Evolutionary conservation across 2,329 filamentous ascomycete genomes (phyloP).

Genomic region (Stemphylium vesicarium): DNA sequence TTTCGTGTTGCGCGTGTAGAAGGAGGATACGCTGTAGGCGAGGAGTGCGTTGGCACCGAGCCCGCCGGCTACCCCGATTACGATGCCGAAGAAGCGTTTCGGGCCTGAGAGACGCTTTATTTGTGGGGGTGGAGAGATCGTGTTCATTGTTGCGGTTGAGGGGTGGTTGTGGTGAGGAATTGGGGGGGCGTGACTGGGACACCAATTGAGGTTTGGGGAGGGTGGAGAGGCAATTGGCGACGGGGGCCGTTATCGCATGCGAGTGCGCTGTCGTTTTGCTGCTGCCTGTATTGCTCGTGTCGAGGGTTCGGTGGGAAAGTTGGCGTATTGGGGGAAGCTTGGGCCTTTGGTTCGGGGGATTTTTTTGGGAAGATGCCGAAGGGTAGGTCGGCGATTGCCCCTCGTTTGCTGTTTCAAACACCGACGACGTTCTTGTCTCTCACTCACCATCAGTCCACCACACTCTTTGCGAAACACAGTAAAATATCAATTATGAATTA

Average conservation of each 20-base stretch:
- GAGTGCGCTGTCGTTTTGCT: not conserved
- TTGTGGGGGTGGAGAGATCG: constrained; percentile 41
- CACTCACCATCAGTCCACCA: not conserved
- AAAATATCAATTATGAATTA: too few relatives aligned
- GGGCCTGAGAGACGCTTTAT: constrained; percentile 38
- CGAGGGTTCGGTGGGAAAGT: constrained; percentile 9
- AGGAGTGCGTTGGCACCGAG: constrained; percentile 37
- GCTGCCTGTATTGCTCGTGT: constrained; percentile 4
- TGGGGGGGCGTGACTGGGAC: not conserved
- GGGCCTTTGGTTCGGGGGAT: constrained; percentile 17
- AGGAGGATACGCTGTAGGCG: constrained; percentile 44
- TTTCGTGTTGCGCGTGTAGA: constrained; percentile 45
- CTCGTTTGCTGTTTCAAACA: not conserved
- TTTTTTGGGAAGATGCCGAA: constrained; percentile 16
- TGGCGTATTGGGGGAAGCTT: constrained; percentile 20
- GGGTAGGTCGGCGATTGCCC: constrained; percentile 2
- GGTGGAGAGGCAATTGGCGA: not conserved
- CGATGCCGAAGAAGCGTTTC: constrained; percentile 40
- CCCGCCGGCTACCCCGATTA: constrained; percentile 42
- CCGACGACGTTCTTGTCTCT: not conserved
- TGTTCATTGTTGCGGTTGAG: constrained; percentile 38
- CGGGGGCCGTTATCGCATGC: not conserved
- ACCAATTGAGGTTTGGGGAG: not conserved
- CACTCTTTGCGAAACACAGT: too few relatives aligned
- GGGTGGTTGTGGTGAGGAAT: not conserved